phyloP scores from a whole-genome alignment of 2,329 filamentous ascomycete genomes.

The Pseudogymnoascus sp. region DNA sequence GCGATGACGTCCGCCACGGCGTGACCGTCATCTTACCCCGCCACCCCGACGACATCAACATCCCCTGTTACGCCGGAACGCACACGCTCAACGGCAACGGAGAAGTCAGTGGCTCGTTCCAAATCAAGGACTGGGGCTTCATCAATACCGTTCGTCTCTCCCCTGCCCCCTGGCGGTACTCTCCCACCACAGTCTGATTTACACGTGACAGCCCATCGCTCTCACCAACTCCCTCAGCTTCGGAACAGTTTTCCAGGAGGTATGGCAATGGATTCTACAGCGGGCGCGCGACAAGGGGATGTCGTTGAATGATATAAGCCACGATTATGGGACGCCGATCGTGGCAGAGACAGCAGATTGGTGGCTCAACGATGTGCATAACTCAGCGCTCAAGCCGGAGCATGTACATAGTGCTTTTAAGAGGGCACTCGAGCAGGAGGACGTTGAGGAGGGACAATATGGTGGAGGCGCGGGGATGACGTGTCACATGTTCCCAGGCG shows the following conservation, averaged over 20 bases:
- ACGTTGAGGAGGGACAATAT: conserved; percentile 52
- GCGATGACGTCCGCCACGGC: conserved; percentile 21
- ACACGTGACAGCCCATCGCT: conserved; percentile 22
- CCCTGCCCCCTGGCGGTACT: not conserved
- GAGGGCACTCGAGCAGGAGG: conserved; percentile 38
- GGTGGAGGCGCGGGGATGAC: conserved; percentile 64
- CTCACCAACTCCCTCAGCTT: conserved; percentile 34
- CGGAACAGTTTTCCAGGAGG: conserved; percentile 27
- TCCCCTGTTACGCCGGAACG: conserved; percentile 26
- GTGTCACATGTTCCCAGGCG: conserved; percentile 58
- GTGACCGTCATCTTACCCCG: conserved; percentile 27
- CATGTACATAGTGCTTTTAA: conserved; percentile 48
- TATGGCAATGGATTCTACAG: conserved; percentile 24
- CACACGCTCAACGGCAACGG: conserved; percentile 26
- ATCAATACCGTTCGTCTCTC: conserved; percentile 22
- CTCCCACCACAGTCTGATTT: not conserved
- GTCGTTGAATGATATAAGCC: conserved; percentile 17
- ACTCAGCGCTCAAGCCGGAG: conserved; percentile 45
- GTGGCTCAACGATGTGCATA: conserved; percentile 48
- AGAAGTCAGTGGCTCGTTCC: conserved; percentile 24
- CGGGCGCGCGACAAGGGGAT: conserved; percentile 16
- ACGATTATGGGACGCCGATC: conserved; percentile 38
- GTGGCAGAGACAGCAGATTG: conserved; percentile 59
- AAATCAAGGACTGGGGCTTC: conserved; percentile 26
- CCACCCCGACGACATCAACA: conserved; percentile 21